phyloP scores from a whole-genome alignment of 148 eudicot species.

The Pharnaceum exiguum region DNA sequence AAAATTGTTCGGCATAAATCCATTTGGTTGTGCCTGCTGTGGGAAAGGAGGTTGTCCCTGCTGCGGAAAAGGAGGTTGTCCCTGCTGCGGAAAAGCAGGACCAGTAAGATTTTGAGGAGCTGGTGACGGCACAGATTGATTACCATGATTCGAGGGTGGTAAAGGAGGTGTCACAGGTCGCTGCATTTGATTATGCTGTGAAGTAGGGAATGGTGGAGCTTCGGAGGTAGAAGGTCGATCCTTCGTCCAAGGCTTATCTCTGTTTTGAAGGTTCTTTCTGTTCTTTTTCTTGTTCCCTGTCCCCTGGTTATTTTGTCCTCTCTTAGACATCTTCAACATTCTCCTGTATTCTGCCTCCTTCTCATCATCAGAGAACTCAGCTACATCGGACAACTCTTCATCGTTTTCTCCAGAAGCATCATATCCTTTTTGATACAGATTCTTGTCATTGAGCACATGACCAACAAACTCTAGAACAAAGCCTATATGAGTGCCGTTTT shows the following conservation, averaged over 20 bases:
- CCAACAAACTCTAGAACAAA: constrained; percentile 75
- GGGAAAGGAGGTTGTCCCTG: neutral
- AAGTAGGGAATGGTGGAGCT: constrained; percentile 11
- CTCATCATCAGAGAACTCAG: constrained; percentile 91
- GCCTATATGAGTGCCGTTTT: constrained; percentile 58
- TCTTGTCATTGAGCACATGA: constrained; percentile 60
- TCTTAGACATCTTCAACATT: constrained; percentile 60
- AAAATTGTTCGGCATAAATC: constrained; percentile 26
- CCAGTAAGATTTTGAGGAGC: neutral
- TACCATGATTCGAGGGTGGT: constrained; percentile 13
- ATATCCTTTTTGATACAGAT: constrained; percentile 82
- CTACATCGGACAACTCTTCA: constrained; percentile 66
- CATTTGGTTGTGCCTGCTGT: constrained; percentile 24
- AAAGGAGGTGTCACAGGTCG: constrained; percentile 21
- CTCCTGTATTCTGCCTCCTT: constrained; percentile 79
- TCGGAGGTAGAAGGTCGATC: constrained; percentile 24
- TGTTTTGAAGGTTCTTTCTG: constrained; percentile 35
- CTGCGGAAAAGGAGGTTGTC: neutral
- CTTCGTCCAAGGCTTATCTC: constrained; percentile 29
- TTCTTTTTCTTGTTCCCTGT: constrained; percentile 41
- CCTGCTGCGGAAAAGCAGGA: neutral
- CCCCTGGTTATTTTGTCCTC: constrained; percentile 47
- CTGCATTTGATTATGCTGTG: constrained; percentile 27
- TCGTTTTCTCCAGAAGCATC: constrained; percentile 94
- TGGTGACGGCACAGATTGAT: neutral